phyloP scores from a whole-genome alignment of 1,284 basidiomycete genomes.

The Mycena sp. region DNA sequence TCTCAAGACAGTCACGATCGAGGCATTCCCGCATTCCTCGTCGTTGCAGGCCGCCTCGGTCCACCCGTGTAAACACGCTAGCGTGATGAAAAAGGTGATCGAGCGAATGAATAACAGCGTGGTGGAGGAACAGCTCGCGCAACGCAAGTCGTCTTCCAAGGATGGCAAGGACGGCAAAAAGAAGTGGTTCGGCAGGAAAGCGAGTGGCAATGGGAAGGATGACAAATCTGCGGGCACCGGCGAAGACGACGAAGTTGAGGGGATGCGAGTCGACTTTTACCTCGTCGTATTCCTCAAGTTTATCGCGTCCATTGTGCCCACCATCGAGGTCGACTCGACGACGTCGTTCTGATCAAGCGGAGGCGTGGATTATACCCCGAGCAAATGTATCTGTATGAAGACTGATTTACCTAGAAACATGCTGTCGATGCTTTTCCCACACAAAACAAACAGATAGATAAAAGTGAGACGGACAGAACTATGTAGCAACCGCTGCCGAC shows the following conservation, averaged over 20 bases:
- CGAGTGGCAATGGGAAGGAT: constrained; percentile 66
- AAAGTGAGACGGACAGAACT: background rate
- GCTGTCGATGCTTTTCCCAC: constrained; percentile 6
- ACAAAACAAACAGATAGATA: background rate
- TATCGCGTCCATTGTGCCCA: constrained; percentile 93
- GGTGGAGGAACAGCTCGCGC: constrained; percentile 77
- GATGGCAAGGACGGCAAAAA: constrained; percentile 83
- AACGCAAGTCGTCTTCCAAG: constrained; percentile 58
- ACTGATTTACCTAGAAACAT: constrained; percentile 27
- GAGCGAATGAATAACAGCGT: constrained; percentile 96
- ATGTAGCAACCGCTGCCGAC: constrained; percentile 10
- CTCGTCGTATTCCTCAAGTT: constrained; percentile 98
- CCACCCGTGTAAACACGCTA: constrained; percentile 98
- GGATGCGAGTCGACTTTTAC: constrained; percentile 95
- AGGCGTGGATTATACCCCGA: constrained; percentile 28
- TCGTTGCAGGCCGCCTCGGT: constrained; percentile 90
- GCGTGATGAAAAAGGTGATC: constrained; percentile 99
- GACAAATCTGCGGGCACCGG: constrained; percentile 49
- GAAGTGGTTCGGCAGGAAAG: constrained; percentile 87
- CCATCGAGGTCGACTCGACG: constrained; percentile 94
- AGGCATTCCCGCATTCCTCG: constrained; percentile 93
- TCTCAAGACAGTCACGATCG: constrained; percentile 98
- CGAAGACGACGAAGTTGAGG: constrained; percentile 77
- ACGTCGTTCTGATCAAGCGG: constrained; percentile 72
- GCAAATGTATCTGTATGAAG: constrained; percentile 31